A percentile compares a stretch with the other conserved stretches of the same genome.
Evolutionary conservation across 1,284 basidiomycete genomes (phyloP).

Genomic region (Grifola frondosa): DNA sequence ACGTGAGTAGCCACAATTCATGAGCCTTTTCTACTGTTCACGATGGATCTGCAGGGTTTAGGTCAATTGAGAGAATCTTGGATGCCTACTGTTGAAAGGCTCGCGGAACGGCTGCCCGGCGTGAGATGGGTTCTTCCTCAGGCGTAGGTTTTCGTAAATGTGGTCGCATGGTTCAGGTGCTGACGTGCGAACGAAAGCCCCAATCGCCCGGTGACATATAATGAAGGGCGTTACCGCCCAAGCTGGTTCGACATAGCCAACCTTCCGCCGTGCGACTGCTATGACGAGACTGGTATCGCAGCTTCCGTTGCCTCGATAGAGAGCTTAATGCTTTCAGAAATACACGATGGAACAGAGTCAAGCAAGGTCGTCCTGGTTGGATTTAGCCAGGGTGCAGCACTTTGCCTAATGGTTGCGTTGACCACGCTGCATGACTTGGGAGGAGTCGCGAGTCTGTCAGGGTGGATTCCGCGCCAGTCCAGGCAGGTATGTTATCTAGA

Average conservation of each 20-base stretch:
- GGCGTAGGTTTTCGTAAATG: constrained; percentile 33
- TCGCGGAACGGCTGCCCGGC: constrained; percentile 37
- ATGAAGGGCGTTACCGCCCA: constrained; percentile 34
- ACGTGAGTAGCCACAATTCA: constrained; percentile 26
- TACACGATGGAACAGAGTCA: constrained; percentile 38
- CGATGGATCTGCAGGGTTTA: constrained; percentile 33
- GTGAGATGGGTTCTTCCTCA: constrained; percentile 46
- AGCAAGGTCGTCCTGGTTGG: constrained; percentile 40
- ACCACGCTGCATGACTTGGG: constrained; percentile 43
- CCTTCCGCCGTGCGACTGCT: constrained; percentile 38
- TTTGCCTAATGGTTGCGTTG: constrained; percentile 39
- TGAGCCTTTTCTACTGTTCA: neutral
- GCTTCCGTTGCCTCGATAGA: constrained; percentile 40
- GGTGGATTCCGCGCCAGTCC: constrained; percentile 41
- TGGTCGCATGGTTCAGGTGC: too few species aligned
- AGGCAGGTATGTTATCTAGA: constrained; percentile 32
- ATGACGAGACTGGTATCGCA: constrained; percentile 37
- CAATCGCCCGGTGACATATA: constrained; percentile 33
- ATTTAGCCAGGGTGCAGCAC: constrained; percentile 47
- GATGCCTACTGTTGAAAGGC: constrained; percentile 31
- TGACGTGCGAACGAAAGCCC: constrained; percentile 9
- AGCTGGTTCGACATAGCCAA: constrained; percentile 46
- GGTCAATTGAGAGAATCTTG: constrained; percentile 40
- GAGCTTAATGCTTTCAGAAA: constrained; percentile 38
- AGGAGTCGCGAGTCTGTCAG: constrained; percentile 44